phyloP scores from a whole-genome alignment of 768 basidiomycete genomes.

The Lactarius indigo region DNA sequence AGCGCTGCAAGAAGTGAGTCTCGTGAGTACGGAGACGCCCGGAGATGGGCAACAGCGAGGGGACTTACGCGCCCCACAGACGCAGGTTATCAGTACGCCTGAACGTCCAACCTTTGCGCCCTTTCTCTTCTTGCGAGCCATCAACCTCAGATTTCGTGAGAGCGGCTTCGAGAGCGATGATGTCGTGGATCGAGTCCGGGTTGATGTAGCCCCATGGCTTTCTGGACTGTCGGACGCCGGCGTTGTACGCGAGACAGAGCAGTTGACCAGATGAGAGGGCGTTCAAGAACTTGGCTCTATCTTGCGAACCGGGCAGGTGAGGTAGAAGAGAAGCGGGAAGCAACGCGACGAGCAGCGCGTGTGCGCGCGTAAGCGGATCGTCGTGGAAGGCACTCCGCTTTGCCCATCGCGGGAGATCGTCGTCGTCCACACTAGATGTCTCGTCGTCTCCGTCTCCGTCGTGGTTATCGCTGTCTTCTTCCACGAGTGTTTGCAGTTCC shows the following conservation, averaged over 20 bases:
- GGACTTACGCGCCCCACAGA: slow-evolving; percentile 76
- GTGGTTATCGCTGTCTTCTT: slow-evolving; percentile 35
- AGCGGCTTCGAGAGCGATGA: slow-evolving; percentile 59
- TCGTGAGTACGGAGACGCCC: not conserved
- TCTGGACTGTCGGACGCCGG: slow-evolving; percentile 71
- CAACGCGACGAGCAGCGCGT: slow-evolving; percentile 55
- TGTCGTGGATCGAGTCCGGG: slow-evolving; percentile 73
- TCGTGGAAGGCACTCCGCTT: slow-evolving; percentile 50
- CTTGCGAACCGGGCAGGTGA: slow-evolving; percentile 35
- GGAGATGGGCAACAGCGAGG: not conserved
- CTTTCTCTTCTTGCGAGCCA: slow-evolving; percentile 35
- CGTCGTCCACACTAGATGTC: slow-evolving; percentile 51
- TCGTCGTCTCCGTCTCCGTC: not conserved
- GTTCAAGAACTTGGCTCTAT: slow-evolving; percentile 41
- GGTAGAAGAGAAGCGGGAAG: slow-evolving; percentile 54
- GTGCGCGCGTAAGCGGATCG: slow-evolving; percentile 58
- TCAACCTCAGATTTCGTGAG: slow-evolving; percentile 36
- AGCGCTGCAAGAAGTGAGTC: slow-evolving; percentile 46
- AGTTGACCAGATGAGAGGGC: slow-evolving; percentile 73
- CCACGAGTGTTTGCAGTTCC: slow-evolving; percentile 45
- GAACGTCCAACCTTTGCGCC: slow-evolving; percentile 75
- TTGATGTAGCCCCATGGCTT: slow-evolving; percentile 89
- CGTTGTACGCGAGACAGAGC: slow-evolving; percentile 78
- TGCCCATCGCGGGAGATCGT: slow-evolving; percentile 78
- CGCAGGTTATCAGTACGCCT: slow-evolving; percentile 81